Base-by-base conservation (phyloP, 2,329 filamentous ascomycete species). In the Neonectria coccinea region DNA sequence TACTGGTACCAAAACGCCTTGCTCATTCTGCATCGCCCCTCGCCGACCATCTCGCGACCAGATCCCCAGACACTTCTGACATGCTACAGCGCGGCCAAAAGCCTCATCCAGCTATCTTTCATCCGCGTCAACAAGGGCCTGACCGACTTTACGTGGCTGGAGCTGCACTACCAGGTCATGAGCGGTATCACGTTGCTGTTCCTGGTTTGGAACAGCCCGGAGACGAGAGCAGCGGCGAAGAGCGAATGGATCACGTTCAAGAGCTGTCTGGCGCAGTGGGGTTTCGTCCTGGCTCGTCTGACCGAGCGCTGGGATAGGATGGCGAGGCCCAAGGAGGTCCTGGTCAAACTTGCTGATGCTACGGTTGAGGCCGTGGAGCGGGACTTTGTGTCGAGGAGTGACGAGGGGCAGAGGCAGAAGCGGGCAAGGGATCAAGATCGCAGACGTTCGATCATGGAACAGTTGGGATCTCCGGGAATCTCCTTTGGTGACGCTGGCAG, bases 131-230 rank as follows among this genome's bases (percentile, higher is more conserved):
- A 65, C 41, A 66, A 61, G n/a, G 65, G 66, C 3, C 55, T 65
- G 4, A 60, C 64, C 7, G 69, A 71, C 27, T 69, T 70, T 31
- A 67, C 68, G 2, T 73, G 69, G 70, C 63, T 71, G 8, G 69
- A 71, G 25, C 59, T 73, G 2, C 70, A 73, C 56, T 68, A 70
- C 57, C 70, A 73, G 33, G 58, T 71, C 8, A 69, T 73, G 66
- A 68, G 69, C 55, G 70, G 70, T 16, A 70, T 73, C 41, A 73
- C 69, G 2, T 47, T 73, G 31, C 54, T 73, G 0, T 73, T 73
- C 31, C 39, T 73, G 22, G 68, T 71, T 0, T 55, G 64, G 53
- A 65, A 57, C 31, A 67, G 56, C 29, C 54, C 62, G 3, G 62
- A 65, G 6, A 44, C 59, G 8, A 48, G 62, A 18, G 42, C 52